phyloP scores from a whole-genome alignment of 108 stramenopile species.

The Skeletonema marinoi region DNA sequence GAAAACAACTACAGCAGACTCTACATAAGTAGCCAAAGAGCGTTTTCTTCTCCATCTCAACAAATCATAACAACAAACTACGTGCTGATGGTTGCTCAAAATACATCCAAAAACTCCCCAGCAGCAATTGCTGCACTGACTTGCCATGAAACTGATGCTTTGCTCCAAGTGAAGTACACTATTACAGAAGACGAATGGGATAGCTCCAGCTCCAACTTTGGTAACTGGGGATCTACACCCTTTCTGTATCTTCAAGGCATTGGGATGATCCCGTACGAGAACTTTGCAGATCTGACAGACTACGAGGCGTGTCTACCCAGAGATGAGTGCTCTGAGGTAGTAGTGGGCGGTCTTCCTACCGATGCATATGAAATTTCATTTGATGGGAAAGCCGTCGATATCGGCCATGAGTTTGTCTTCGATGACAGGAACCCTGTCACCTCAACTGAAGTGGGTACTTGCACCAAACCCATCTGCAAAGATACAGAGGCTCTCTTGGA shows the following conservation, averaged over 20 bases:
- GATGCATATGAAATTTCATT: background rate
- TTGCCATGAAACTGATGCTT: background rate
- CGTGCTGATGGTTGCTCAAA: no score
- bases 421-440: background rate
- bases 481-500: background rate
- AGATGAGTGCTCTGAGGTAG: background rate
- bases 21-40: no score
- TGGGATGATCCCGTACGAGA: background rate
- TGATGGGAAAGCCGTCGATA: background rate
- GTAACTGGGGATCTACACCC: no score
- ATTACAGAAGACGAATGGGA: background rate
- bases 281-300: background rate
- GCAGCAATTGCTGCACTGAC: background rate
- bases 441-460: background rate
- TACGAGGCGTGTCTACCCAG: background rate
- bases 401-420: background rate
- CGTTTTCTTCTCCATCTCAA: no score
- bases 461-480: background rate
- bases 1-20: no score
- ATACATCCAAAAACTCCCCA: background rate
- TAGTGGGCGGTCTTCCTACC: background rate
- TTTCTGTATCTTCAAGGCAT: background rate
- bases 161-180: background rate
- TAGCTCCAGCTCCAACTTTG: background rate
- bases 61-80: no score